Conservation (phyloP, 768 basidiomycete species). For the Crassisporium funariophilum region DNA sequence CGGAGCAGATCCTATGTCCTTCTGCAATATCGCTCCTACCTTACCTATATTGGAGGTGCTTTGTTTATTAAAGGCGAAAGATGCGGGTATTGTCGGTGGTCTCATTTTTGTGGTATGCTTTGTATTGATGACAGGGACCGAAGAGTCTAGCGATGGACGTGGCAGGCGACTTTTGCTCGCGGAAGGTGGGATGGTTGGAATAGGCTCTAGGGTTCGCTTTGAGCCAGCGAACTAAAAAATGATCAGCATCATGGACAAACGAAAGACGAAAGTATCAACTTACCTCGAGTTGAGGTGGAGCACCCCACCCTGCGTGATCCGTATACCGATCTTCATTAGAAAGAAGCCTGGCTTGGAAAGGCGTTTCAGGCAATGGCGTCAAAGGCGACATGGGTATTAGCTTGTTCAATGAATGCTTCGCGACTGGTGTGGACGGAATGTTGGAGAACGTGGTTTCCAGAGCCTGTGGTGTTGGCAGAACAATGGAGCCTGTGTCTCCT, state of each 20-base stretch:
- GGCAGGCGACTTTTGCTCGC: constrained; percentile 34
- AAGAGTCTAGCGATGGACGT: constrained; percentile 29
- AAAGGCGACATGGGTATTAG: constrained; percentile 36
- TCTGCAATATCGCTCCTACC: neutral
- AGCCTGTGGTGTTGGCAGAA: constrained; percentile 2
- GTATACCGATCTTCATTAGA: constrained; percentile 23
- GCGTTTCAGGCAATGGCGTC: constrained; percentile 55
- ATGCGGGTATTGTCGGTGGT: constrained; percentile 13
- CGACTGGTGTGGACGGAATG: constrained; percentile 20
- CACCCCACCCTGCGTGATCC: constrained; percentile 23
- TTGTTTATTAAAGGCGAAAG: constrained; percentile 5
- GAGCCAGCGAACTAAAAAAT: constrained; percentile 1
- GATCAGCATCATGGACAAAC: neutral
- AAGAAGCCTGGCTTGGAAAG: constrained; percentile 26
- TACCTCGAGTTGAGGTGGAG: constrained; percentile 23
- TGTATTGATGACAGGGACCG: constrained; percentile 9
- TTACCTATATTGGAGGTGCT: neutral
- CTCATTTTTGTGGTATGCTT: constrained; percentile 12
- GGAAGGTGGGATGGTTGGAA: constrained; percentile 11
- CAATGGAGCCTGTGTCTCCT: constrained; percentile 1
- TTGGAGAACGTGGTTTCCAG: neutral
- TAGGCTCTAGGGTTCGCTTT: constrained; percentile 14
- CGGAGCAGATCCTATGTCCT: neutral
- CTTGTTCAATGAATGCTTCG: constrained; percentile 17
- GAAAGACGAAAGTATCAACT: constrained; percentile 4